Evolutionary conservation across 345 rosid species (phyloP).

Genomic region (Eucalyptus tenuipes): DNA sequence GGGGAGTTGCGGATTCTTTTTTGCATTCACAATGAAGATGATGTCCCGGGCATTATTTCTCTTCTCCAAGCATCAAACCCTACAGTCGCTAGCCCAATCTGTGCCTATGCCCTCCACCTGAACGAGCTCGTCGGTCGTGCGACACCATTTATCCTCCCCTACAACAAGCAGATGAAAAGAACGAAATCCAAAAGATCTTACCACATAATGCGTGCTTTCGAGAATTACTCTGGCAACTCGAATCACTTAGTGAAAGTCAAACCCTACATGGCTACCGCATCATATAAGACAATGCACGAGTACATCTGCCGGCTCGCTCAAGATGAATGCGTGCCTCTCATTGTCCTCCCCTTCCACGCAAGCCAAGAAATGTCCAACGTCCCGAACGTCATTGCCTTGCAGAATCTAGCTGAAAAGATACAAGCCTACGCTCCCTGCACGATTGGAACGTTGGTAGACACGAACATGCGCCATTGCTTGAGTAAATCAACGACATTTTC

Average conservation of each 20-base stretch:
- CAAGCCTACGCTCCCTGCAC: constrained; percentile 10
- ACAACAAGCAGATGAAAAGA: background rate
- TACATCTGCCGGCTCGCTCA: constrained; percentile 11
- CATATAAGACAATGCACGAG: constrained; percentile 12
- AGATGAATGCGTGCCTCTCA: constrained; percentile 1
- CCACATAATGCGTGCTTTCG: constrained; percentile 11
- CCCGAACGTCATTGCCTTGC: background rate
- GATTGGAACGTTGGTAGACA: constrained; percentile 11
- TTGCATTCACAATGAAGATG: constrained; percentile 14
- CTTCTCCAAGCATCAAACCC: constrained; percentile 15
- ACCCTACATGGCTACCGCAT: constrained; percentile 4
- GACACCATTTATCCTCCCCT: constrained; percentile 4
- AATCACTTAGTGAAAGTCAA: background rate
- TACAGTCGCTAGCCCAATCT: background rate
- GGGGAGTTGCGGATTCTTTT: constrained; percentile 6
- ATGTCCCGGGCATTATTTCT: constrained; percentile 6
- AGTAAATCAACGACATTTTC: background rate
- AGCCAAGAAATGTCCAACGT: background rate
- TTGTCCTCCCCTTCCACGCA: constrained; percentile 7
- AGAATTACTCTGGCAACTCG: background rate
- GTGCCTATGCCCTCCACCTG: constrained; percentile 1
- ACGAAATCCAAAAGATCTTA: background rate
- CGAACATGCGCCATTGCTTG: background rate
- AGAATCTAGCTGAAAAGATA: background rate
- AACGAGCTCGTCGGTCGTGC: constrained; percentile 8